These are phyloP conservation scores for Corymbia calophylla DNA, from an alignment of 441 rosid genomes.

Conservation along the genomic window DNA sequence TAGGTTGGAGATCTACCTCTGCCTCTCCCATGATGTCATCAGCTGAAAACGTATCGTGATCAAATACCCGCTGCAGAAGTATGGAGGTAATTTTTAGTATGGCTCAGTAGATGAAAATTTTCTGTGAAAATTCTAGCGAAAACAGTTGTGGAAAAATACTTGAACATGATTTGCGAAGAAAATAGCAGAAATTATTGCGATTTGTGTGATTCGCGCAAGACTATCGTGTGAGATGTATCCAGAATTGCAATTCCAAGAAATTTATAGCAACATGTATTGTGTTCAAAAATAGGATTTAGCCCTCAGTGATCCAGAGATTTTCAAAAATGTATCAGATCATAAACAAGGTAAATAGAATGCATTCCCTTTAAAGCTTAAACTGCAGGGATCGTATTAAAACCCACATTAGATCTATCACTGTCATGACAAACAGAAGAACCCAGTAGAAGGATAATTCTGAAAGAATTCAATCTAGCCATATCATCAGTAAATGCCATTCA, in stretches of 20 bases:
- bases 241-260: not conserved
- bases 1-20: constrained; percentile 72
- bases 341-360: not conserved
- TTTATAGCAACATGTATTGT: not conserved
- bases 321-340: not conserved
- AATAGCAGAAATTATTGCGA: not conserved
- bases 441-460: not conserved
- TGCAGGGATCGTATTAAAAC: not conserved
- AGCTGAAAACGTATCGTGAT: constrained; percentile 75
- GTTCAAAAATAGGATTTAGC: not conserved
- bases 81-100: not conserved
- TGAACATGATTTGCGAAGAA: not conserved
- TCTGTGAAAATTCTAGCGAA: not conserved
- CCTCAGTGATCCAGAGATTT: not conserved
- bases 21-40: constrained; percentile 98
- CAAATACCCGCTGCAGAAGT: constrained; percentile 60
- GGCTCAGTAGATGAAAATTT: not conserved
- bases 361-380: not conserved
- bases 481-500: not conserved
- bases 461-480: not conserved
- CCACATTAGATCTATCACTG: not conserved
- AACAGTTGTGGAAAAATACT: not conserved
- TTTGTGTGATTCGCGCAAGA: not conserved
- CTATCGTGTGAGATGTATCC: not conserved
- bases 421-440: not conserved